Base-by-base conservation (phyloP, 2,329 filamentous ascomycete genomes). In the Aspergillus sp. region DNA sequence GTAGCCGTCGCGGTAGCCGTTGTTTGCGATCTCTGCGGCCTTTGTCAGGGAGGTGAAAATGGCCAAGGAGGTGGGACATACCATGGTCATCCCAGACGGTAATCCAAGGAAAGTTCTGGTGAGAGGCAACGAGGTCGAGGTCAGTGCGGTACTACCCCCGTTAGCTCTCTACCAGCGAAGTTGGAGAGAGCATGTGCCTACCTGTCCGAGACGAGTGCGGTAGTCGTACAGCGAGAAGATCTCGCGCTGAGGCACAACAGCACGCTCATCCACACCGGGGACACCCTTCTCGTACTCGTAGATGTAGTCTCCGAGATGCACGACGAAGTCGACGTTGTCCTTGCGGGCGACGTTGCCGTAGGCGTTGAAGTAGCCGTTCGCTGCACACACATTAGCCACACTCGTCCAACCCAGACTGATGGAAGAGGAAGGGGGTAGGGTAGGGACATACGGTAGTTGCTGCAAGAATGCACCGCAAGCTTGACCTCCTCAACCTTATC, bases 391-490 rank as follows among this genome's bases (percentile, higher is more conserved):
- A n/a, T 54, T 13, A 54, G 52, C 46, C 8, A 22, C 11, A 30
- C 5, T 50, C 23, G 15, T 34, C 22, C 3, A n/a, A n/a, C 15
- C 2, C 8, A n/a, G n/a, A n/a, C n/a, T n/a, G n/a, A n/a, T n/a
- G n/a, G n/a, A n/a, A n/a, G n/a, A n/a, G n/a, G n/a, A n/a, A n/a
- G n/a, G n/a, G n/a, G n/a, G n/a, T n/a, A n/a, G n/a, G n/a, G n/a
- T n/a, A n/a, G 8, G 46, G 7, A 22, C 82, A 54, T 72, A 85
- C 84, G 86, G 66, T 83, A 91, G 74, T 91, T 92, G 67, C 81
- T 83, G 79, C 90, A 92, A 2, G 88, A 91, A 72, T 89, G 92
- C 1, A 93, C 83, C 1, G 89, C 89, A 58, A 92, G 80, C 45
- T 81, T 85, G 58, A 92, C 78, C 19, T 83, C 77, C 1, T 82